Percentiles rank a stretch among this genome's conserved stretches.
Conservation (phyloP, 2,329 filamentous ascomycete genomes). For the Nigrospora sphaerica region DNA sequence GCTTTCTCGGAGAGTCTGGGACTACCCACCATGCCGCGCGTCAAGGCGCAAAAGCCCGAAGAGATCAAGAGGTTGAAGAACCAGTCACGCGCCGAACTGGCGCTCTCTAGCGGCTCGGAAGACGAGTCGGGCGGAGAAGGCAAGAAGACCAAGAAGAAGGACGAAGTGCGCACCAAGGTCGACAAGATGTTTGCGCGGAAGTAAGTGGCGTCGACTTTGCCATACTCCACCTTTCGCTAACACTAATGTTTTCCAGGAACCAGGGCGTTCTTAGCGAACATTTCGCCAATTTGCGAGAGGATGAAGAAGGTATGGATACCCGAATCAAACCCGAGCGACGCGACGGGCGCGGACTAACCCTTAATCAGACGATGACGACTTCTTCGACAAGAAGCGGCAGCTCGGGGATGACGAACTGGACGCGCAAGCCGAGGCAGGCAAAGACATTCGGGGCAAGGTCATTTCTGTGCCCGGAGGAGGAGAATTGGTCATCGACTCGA, state of each 20-base stretch:
- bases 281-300: constrained; percentile 77
- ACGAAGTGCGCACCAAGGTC: constrained; percentile 82
- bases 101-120: constrained; percentile 54
- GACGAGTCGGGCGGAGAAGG: constrained; percentile 49
- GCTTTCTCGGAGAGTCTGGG: constrained; percentile 80
- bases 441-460: constrained; percentile 42
- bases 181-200: constrained; percentile 92
- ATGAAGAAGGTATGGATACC: constrained; percentile 31
- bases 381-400: constrained; percentile 84
- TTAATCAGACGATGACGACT: constrained; percentile 57
- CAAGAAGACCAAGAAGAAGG: constrained; percentile 54
- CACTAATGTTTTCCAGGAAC: constrained; percentile 48
- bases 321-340: too few species aligned
- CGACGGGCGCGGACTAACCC: constrained; percentile 26
- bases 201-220: neutral
- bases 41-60: constrained; percentile 88
- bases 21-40: constrained; percentile 82
- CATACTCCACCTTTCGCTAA: neutral
- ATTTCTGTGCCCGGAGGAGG: constrained; percentile 62
- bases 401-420: constrained; percentile 63
- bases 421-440: constrained; percentile 37
- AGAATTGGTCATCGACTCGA: constrained; percentile 81
- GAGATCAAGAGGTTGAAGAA: constrained; percentile 86
- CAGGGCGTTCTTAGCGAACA: constrained; percentile 93
- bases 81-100: constrained; percentile 59